These are phyloP conservation scores for Microthyrium microscopicum DNA, from an alignment of 2,329 filamentous ascomycete species.

Conservation along the genomic window DNA sequence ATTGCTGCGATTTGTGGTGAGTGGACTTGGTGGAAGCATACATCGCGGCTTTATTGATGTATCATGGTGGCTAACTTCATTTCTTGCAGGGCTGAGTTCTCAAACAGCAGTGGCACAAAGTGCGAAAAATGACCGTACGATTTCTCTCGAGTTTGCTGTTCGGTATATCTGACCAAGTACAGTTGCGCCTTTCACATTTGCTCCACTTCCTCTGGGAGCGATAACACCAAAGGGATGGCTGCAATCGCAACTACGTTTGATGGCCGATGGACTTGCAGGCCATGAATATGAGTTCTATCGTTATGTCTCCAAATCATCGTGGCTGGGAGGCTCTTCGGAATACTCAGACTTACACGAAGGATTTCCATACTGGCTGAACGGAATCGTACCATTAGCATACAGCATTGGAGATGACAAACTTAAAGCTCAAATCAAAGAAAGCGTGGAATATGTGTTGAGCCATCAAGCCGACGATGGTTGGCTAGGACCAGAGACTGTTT, in stretches of 20 bases:
- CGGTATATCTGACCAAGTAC: too few relatives aligned
- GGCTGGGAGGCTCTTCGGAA: slow-evolving; percentile 34
- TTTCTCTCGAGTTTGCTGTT: too few relatives aligned
- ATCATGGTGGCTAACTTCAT: too few relatives aligned
- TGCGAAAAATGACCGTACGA: too few relatives aligned
- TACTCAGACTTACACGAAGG: slow-evolving; percentile 39
- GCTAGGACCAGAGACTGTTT: slow-evolving; percentile 38
- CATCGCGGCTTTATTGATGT: too few relatives aligned
- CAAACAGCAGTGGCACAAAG: too few relatives aligned
- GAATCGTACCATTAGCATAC: slow-evolving; percentile 39
- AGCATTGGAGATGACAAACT: slow-evolving; percentile 30
- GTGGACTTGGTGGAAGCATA: too few relatives aligned
- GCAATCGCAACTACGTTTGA: slow-evolving; percentile 30
- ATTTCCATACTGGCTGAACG: slow-evolving; percentile 43
- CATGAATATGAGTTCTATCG: slow-evolving; percentile 39
- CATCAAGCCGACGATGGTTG: slow-evolving; percentile 38
- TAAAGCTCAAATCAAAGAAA: slow-evolving; percentile 31
- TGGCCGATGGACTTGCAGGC: slow-evolving; percentile 35
- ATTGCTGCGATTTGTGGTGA: too few relatives aligned
- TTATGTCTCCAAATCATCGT: slow-evolving; percentile 34
- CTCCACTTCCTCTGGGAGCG: slow-evolving; percentile 31
- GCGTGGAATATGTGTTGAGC: slow-evolving; percentile 31
- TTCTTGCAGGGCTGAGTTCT: too few relatives aligned
- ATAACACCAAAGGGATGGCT: slow-evolving; percentile 37
- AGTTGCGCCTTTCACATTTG: slow-evolving; percentile 17